These are phyloP conservation scores for Polytrichum commune DNA, from an alignment of 225 moss, liverwort and hornwort species.

Conservation along the genomic window DNA sequence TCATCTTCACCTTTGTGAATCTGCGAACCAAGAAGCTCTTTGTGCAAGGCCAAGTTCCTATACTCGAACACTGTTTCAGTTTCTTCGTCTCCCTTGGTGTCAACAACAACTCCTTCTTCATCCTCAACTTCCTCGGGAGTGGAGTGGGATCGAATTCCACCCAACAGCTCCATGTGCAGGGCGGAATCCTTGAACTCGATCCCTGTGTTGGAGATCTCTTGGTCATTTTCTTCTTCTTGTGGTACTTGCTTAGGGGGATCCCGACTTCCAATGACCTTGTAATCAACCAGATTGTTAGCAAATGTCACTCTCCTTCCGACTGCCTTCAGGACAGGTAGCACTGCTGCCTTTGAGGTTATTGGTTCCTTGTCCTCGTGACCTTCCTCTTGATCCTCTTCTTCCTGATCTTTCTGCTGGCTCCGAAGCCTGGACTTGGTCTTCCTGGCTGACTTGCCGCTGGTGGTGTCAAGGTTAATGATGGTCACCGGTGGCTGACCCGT, in stretches of 20 bases:
- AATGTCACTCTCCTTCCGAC: conserved; percentile 19
- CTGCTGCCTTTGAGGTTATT: neutral
- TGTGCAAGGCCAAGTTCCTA: conserved; percentile 33
- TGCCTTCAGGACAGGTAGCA: neutral
- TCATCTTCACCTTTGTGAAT: too few relatives aligned
- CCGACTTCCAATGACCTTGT: neutral
- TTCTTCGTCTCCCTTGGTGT: neutral
- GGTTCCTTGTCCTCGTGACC: too few relatives aligned
- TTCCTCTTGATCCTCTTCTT: conserved; percentile 2
- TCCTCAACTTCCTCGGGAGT: conserved; percentile 2
- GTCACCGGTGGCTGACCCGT: conserved; percentile 8
- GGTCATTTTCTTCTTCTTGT: conserved; percentile 12
- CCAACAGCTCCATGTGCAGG: conserved; percentile 39
- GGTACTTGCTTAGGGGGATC: neutral
- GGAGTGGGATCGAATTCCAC: conserved; percentile 7
- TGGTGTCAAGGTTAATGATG: conserved; percentile 1
- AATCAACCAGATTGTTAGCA: conserved; percentile 13
- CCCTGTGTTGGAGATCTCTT: conserved; percentile 22
- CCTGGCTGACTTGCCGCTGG: conserved; percentile 7
- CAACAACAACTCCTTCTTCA: neutral
- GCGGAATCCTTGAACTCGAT: conserved; percentile 38
- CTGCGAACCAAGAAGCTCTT: conserved; percentile 29
- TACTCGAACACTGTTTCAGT: conserved; percentile 9
- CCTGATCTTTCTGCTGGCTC: neutral
- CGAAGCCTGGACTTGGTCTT: conserved; percentile 19